A percentile compares a stretch with the other conserved stretches of the same genome.
Conservation (phyloP, 139 green algal species). For the Picochlorum sp. region DNA sequence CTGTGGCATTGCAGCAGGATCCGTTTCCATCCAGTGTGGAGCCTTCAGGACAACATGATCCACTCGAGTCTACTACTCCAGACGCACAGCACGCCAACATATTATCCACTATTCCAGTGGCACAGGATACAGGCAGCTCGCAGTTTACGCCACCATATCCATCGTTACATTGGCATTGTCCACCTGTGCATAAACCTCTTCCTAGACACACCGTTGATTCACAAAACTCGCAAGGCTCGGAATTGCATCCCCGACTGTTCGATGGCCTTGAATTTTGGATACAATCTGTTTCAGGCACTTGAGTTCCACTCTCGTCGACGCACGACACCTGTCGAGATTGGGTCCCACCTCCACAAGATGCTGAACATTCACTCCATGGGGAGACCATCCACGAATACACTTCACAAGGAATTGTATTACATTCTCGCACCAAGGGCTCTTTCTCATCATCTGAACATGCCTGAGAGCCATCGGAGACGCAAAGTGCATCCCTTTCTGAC, state of each 20-base stretch:
- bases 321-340: constrained; percentile 22
- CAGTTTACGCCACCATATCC: constrained; percentile 22
- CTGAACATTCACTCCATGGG: constrained; percentile 24
- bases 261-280: not conserved
- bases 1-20: constrained; percentile 26
- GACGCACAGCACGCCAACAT: constrained; percentile 25
- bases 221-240: constrained; percentile 34
- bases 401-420: constrained; percentile 26
- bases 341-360: constrained; percentile 29
- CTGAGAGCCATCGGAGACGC: constrained; percentile 1
- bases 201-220: constrained; percentile 19
- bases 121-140: constrained; percentile 22
- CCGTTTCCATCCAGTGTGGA: constrained; percentile 25
- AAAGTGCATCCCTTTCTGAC: constrained; percentile 12
- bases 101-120: constrained; percentile 20
- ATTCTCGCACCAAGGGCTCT: constrained; percentile 3
- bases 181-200: constrained; percentile 18
- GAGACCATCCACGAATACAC: constrained; percentile 19
- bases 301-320: not conserved
- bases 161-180: constrained; percentile 20
- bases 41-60: constrained; percentile 24
- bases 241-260: constrained; percentile 13
- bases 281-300: constrained; percentile 12
- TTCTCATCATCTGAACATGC: constrained; percentile 8
- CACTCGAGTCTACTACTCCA: constrained; percentile 14